These are phyloP conservation scores for Exophiala alcalophila DNA, from an alignment of 2,329 filamentous ascomycete genomes.

Conservation along the genomic window DNA sequence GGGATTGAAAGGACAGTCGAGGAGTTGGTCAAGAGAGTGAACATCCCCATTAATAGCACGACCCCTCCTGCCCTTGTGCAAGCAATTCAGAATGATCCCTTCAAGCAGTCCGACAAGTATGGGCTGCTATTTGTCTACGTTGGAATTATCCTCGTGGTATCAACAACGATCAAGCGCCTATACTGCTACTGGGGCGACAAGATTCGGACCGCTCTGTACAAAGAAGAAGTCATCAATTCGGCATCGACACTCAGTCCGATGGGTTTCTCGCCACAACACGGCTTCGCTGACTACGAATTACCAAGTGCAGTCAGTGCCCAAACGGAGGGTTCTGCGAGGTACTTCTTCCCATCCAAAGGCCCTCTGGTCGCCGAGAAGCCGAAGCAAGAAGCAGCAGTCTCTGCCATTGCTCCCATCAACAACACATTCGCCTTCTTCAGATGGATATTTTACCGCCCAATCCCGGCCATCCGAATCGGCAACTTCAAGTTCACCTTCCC, in stretches of 20 bases:
- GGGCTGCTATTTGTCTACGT: conserved; percentile 87
- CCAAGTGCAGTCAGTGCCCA: conserved; percentile 48
- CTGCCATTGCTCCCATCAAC: conserved; percentile 71
- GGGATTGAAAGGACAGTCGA: conserved; percentile 9
- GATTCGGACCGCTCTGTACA: conserved; percentile 82
- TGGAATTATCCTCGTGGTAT: conserved; percentile 65
- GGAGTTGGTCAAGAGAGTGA: conserved; percentile 49
- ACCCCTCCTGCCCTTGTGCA: conserved; percentile 55
- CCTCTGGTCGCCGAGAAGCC: conserved; percentile 55
- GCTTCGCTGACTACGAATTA: conserved; percentile 57
- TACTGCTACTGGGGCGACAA: conserved; percentile 94
- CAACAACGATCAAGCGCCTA: conserved; percentile 67
- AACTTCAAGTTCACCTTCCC: conserved; percentile 74
- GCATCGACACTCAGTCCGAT: conserved; percentile 30
- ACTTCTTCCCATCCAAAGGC: conserved; percentile 70
- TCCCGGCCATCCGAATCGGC: conserved; percentile 69
- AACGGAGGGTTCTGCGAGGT: conserved; percentile 61
- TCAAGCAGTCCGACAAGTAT: conserved; percentile 79
- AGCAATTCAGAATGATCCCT: conserved; percentile 67
- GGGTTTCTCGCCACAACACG: conserved; percentile 48
- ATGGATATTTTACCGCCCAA: conserved; percentile 84
- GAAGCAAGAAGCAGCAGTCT: conserved; percentile 66
- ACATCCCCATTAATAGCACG: conserved; percentile 55
- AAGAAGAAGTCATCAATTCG: conserved; percentile 71
- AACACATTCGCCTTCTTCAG: conserved; percentile 77